Base-by-base conservation (phyloP, 495 filamentous ascomycete species). In the Podospora sp. region DNA sequence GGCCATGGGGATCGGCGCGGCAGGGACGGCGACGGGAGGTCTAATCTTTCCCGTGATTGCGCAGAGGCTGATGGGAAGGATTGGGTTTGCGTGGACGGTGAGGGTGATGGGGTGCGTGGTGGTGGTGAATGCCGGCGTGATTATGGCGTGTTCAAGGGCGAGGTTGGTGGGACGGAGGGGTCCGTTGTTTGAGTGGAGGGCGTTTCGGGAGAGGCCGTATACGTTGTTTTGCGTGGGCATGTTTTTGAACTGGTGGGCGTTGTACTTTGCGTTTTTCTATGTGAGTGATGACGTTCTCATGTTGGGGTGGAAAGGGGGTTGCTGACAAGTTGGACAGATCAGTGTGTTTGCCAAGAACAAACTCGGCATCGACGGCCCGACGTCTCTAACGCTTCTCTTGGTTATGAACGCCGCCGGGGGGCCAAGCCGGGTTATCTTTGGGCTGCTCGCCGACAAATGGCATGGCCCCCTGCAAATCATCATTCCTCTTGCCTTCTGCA, bases 71-170 rank as follows among this genome's bases (percentile, higher is more conserved):
- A 70, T 93, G 8, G 89, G 90, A 0, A 75, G 68, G 2, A 78
- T 91, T 20, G 93, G 93, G 46, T 96, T 94, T 76, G 80, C 82
- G 2, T 94, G 92, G 92, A 91, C 92, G 0, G 84, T 96, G 61
- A 84, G 93, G 11, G 81, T 83, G 2, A 78, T 96, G 62, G 93
- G 87, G 0, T 91, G 94, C 71, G 86, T 96, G 59, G 33, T 59
- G 11, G 73, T 86, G 2, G 82, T 86, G 29, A 69, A 88, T 60
- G 52, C 52, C 83, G 0, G 86, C 90, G 58, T 76, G 20, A 20
- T 55, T 1, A 2, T 90, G 68, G 83, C 81, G 63, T 82, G 88
- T 26, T 80, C 91, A n/a, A 76, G 93, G 1, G 89, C 88, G 6
- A 20, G 24, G 52, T 26, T 26, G 52, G 52, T 2, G 2, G 88